Percentiles rank a stretch among this genome's conserved stretches.
Conservation (phyloP, 306 rosid species). For the Vachellia pachyceras region DNA sequence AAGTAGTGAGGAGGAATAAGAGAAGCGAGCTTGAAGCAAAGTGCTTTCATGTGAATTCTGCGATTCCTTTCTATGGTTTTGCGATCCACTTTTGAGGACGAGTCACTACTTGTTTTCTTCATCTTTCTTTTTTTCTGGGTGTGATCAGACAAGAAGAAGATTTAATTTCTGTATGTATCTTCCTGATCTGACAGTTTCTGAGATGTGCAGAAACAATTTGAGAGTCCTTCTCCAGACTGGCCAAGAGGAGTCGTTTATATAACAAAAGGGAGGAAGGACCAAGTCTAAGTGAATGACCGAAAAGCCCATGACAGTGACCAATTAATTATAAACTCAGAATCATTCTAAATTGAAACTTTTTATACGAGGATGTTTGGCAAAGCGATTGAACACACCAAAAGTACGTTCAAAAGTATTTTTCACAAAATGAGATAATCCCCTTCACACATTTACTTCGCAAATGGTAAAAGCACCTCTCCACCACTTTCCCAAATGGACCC, state of each 20-base stretch:
- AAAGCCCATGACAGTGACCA: background rate
- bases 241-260: background rate
- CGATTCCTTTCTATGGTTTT: slow-evolving; percentile 73
- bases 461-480: no score
- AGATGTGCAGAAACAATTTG: background rate
- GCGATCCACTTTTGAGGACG: slow-evolving; percentile 57
- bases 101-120: slow-evolving; percentile 31
- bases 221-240: background rate
- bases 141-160: background rate
- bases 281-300: background rate
- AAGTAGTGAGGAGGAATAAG: slow-evolving; percentile 57
- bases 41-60: slow-evolving; percentile 74
- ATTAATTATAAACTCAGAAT: no score
- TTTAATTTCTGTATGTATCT: background rate
- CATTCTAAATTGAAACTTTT: no score
- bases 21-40: slow-evolving; percentile 66
- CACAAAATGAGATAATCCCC: no score
- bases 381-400: no score
- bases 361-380: no score
- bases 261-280: background rate
- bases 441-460: no score
- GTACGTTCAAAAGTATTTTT: no score
- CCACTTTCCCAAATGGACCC: no score
- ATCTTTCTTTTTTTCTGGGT: background rate
- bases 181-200: background rate